Percentiles rank a stretch among this genome's conserved stretches.
Conservation (phyloP, 805 yeast genomes). For the Candida taoyuanica region DNA sequence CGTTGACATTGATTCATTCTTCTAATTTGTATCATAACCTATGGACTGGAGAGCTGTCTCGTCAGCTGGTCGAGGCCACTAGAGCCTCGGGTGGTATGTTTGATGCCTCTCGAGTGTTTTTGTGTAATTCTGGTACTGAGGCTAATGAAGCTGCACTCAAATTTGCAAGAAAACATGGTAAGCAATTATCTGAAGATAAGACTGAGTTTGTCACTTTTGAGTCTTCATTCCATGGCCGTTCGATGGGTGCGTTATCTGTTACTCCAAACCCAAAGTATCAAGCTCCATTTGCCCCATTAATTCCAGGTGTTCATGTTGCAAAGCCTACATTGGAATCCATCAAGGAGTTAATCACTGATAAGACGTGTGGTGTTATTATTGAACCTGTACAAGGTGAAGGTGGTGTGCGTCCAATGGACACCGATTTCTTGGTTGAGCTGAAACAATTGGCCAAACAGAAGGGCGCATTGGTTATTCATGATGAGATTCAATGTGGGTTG, state of each 20-base stretch:
- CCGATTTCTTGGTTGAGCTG: conserved; percentile 61
- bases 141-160: conserved; percentile 79
- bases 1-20: conserved; percentile 68
- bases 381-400: conserved; percentile 99
- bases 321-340: conserved; percentile 58
- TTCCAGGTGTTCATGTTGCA: conserved; percentile 83
- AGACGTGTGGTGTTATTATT: conserved; percentile 80
- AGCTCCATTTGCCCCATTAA: conserved; percentile 81
- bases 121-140: conserved; percentile 72
- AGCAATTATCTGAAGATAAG: conserved; percentile 47
- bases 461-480: conserved; percentile 78
- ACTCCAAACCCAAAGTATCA: conserved; percentile 94
- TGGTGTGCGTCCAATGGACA: conserved; percentile 69
- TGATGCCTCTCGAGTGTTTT: conserved; percentile 68
- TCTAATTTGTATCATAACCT: conserved; percentile 83
- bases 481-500: conserved; percentile 95
- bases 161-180: conserved; percentile 79
- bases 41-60: conserved; percentile 77
- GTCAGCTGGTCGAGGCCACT: conserved; percentile 66
- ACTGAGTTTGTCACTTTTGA: conserved; percentile 81
- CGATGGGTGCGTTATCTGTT: conserved; percentile 88
- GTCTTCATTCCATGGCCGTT: conserved; percentile 91
- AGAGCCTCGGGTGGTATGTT: conserved; percentile 71
- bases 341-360: conserved; percentile 36
- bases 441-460: conserved; percentile 62